These are phyloP conservation scores for Zygoascus hellenicus DNA, from an alignment of 1,139 yeast species.

Conservation along the genomic window DNA sequence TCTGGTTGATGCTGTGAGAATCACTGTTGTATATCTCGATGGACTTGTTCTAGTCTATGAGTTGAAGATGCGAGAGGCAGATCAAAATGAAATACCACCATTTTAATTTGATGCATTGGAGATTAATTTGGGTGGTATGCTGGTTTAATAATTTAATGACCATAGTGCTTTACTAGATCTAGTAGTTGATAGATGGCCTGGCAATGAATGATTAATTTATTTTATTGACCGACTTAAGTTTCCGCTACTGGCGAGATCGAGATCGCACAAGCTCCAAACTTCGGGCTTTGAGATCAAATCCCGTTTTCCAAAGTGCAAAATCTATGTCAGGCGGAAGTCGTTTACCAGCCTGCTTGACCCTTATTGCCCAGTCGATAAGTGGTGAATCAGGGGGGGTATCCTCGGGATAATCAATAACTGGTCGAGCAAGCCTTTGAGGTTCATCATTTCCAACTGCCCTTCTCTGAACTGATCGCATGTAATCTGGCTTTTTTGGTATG, in stretches of 20 bases:
- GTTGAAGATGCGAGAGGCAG: constrained; percentile 9
- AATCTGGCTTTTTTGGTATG: constrained; percentile 24
- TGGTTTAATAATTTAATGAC: neutral
- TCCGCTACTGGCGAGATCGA: neutral
- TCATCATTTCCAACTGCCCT: neutral
- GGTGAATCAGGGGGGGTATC: constrained; percentile 9
- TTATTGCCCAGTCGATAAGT: constrained; percentile 34
- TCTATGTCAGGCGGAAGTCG: constrained; percentile 29
- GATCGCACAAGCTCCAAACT: constrained; percentile 10
- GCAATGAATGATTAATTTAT: neutral
- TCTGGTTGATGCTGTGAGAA: constrained; percentile 12
- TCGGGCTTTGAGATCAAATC: constrained; percentile 31
- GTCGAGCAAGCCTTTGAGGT: neutral
- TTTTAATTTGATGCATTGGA: constrained; percentile 2
- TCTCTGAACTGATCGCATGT: constrained; percentile 10
- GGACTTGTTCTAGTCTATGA: constrained; percentile 21
- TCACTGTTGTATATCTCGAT: constrained; percentile 18
- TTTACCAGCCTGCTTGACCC: constrained; percentile 35
- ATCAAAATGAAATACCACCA: neutral
- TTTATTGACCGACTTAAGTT: neutral
- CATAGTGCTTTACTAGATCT: neutral
- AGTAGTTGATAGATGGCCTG: neutral
- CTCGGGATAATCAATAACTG: constrained; percentile 8
- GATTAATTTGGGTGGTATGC: neutral
- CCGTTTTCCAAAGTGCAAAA: constrained; percentile 35